Conservation (phyloP, 805 yeast genomes). For the Groenewaldozyma tartarivorans region DNA sequence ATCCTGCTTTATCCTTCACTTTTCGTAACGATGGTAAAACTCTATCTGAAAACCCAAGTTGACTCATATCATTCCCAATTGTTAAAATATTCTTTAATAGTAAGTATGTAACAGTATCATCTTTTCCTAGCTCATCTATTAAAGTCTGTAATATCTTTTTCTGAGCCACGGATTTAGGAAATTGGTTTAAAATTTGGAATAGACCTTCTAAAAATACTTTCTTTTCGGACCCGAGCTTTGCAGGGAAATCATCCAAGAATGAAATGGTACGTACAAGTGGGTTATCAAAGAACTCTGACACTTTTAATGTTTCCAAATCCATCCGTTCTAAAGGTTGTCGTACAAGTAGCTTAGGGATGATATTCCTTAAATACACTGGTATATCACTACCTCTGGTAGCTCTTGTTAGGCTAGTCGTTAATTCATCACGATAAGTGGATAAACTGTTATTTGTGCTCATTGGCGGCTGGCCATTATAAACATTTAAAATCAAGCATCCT, state of each 20-base stretch:
- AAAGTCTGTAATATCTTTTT: slow-evolving; percentile 70
- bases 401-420: slow-evolving; percentile 27
- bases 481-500: slow-evolving; percentile 63
- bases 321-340: slow-evolving; percentile 50
- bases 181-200: slow-evolving; percentile 41
- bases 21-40: slow-evolving; percentile 40
- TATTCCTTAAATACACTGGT: slow-evolving; percentile 45
- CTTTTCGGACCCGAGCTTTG: slow-evolving; percentile 61
- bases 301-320: slow-evolving; percentile 57
- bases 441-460: slow-evolving; percentile 45
- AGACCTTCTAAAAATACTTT: slow-evolving; percentile 60
- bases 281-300: slow-evolving; percentile 69
- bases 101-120: slow-evolving; percentile 33
- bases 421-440: slow-evolving; percentile 37
- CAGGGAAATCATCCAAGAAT: slow-evolving; percentile 73
- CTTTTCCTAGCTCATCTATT: slow-evolving; percentile 37
- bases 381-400: slow-evolving; percentile 39
- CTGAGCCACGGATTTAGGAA: slow-evolving; percentile 48
- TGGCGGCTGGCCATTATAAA: slow-evolving; percentile 46
- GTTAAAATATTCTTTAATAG: slow-evolving; percentile 48
- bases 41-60: slow-evolving; percentile 66
- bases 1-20: slow-evolving; percentile 31
- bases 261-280: slow-evolving; percentile 72
- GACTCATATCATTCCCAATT: slow-evolving; percentile 60
- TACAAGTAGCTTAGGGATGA: slow-evolving; percentile 45